phyloP scores from a whole-genome alignment of 2,329 filamentous ascomycete species.

The Mycosphaerella sp. region DNA sequence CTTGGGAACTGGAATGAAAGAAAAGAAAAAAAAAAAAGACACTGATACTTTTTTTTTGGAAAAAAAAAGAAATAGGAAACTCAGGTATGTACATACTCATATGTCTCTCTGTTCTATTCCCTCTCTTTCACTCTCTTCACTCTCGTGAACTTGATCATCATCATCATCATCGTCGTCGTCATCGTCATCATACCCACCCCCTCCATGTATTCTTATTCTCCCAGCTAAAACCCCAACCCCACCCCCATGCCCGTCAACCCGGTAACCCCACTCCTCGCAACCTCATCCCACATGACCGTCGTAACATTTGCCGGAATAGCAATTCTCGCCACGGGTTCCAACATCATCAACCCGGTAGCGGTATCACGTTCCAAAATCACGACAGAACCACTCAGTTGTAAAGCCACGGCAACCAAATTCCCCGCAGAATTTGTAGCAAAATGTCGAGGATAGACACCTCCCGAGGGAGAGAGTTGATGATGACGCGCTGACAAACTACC shows the following conservation, averaged over 20 bases:
- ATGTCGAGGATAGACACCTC: constrained; percentile 60
- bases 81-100: too few relatives aligned
- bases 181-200: too few relatives aligned
- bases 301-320: constrained; percentile 32
- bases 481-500: too few relatives aligned
- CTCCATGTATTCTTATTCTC: too few relatives aligned
- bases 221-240: not conserved
- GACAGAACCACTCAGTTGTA: constrained; percentile 56
- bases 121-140: too few relatives aligned
- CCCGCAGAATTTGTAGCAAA: constrained; percentile 62
- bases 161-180: too few relatives aligned
- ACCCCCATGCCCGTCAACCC: not conserved
- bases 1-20: too few relatives aligned
- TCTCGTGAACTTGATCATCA: too few relatives aligned
- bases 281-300: constrained; percentile 32
- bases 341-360: constrained; percentile 55
- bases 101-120: too few relatives aligned
- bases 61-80: too few relatives aligned
- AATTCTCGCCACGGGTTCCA: constrained; percentile 38
- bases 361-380: constrained; percentile 57
- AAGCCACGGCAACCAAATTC: constrained; percentile 57
- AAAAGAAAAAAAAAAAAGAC: too few relatives aligned
- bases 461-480: constrained; percentile 54
- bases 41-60: too few relatives aligned
- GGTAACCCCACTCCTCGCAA: constrained; percentile 7